Conservation (phyloP, 768 basidiomycete genomes). For the Phaeotremella fagi region DNA sequence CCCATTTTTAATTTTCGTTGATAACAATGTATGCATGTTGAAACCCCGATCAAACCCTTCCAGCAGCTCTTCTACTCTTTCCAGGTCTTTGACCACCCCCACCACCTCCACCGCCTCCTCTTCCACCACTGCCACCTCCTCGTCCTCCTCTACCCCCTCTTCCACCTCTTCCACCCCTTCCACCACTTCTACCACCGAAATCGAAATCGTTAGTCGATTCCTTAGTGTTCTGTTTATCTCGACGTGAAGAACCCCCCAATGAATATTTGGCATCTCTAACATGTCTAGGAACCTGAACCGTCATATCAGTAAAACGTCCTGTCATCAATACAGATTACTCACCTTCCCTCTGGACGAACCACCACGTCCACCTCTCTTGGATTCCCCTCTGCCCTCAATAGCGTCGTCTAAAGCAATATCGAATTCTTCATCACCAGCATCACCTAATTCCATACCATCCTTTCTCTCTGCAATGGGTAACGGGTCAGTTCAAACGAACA, state of each 20-base stretch:
- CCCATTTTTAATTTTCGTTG: too few relatives aligned
- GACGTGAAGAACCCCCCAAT: conserved; percentile 56
- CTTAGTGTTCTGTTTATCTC: conserved; percentile 74
- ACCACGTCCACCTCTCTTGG: conserved; percentile 26
- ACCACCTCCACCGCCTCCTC: conserved; percentile 39
- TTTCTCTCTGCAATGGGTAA: conserved; percentile 63
- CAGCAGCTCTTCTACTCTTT: conserved; percentile 33
- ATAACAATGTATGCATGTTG: background rate
- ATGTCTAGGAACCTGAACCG: conserved; percentile 55
- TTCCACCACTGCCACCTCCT: conserved; percentile 48
- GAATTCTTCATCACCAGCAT: conserved; percentile 58
- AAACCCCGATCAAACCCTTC: conserved; percentile 3
- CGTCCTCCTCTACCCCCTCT: conserved; percentile 40
- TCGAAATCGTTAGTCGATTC: conserved; percentile 75
- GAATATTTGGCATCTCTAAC: conserved; percentile 76
- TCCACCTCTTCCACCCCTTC: conserved; percentile 33
- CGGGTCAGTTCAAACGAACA: too few relatives aligned
- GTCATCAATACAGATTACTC: conserved; percentile 16
- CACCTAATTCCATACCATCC: conserved; percentile 64
- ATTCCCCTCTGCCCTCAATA: conserved; percentile 50
- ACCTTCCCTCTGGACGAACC: conserved; percentile 28
- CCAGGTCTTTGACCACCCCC: conserved; percentile 44
- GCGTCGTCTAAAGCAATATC: conserved; percentile 89
- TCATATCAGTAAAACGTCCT: conserved; percentile 1
- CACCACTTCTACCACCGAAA: conserved; percentile 30